Base-by-base conservation (phyloP, 1,139 yeast species). In the Hanseniaspora sp. region DNA sequence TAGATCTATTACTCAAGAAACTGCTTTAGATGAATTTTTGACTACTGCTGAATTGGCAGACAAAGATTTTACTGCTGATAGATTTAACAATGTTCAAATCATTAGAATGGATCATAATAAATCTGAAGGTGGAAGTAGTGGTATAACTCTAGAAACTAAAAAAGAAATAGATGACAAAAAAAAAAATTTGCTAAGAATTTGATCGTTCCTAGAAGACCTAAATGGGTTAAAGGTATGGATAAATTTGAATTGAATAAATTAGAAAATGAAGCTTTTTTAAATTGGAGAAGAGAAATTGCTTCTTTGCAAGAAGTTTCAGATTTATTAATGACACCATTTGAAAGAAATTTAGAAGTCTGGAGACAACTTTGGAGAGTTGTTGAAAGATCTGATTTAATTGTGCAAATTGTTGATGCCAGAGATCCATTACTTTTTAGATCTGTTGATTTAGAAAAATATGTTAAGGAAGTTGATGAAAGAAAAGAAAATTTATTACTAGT, bases 331-430 rank as follows among this genome's bases (percentile, higher is more conserved):
- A 94, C 99, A 0, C 99, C 99, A 1, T 94, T 92, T 66, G 99
- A 94, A 71, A 79, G 98, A 70, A 94, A 94, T 67, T 75, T 94
- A 61, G 96, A 92, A 73, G 97, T 94, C 57, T 94, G 99, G 99
- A 82, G 94, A 67, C 99, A 94, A 70, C 73, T 94, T 61, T 94
- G 99, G 99, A 78, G 99, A 71, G 99, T 94, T 53, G 87, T 90
- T 17, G 99, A 94, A 68, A 78, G 98, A 65, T 85, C 94, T 49
- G 96, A 92, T 69, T 75, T 94, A 62, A 80, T 94, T 48, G 97
- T 94, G 5, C 99, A 94, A 67, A 94, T 94, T 72, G 98, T 92
- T 35, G 99, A 94, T 72, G 97, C 97, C 8, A 77, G 99, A 70
- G 88, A 86, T 65, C 98, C 99, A 3, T 71, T 90, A 57, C 75